phyloP scores from a whole-genome alignment of 208 protist species.

The Tetramitus jugosus region DNA sequence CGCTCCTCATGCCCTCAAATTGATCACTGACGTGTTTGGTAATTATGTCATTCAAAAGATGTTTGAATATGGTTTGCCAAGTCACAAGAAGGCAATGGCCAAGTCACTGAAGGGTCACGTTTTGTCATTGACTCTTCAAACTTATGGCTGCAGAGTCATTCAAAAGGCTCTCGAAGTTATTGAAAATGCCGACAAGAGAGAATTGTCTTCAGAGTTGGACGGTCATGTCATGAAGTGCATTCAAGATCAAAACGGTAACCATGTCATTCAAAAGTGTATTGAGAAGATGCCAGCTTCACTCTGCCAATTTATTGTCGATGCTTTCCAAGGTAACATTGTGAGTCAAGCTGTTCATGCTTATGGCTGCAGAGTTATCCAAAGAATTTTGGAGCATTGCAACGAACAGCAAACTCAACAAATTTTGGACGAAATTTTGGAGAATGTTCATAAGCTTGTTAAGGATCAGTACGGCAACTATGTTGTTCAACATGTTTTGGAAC shows the following conservation, averaged over 20 bases:
- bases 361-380: slow-evolving; percentile 94
- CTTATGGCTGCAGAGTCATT: slow-evolving; percentile 91
- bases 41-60: slow-evolving; percentile 96
- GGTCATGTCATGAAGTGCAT: slow-evolving; percentile 67
- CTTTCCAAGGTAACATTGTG: slow-evolving; percentile 66
- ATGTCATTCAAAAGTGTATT: slow-evolving; percentile 87
- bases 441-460: slow-evolving; percentile 69
- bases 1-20: slow-evolving; percentile 74
- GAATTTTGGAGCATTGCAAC: slow-evolving; percentile 89
- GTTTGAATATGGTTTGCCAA: slow-evolving; percentile 53
- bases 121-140: slow-evolving; percentile 74
- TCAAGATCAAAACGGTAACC: slow-evolving; percentile 88
- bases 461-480: slow-evolving; percentile 97
- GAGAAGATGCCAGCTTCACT: slow-evolving; percentile 52
- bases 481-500: slow-evolving; percentile 90
- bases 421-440: slow-evolving; percentile 71
- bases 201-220: slow-evolving; percentile 57
- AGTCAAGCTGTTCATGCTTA: slow-evolving; percentile 90
- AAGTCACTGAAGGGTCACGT: slow-evolving; percentile 66
- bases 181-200: slow-evolving; percentile 59
- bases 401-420: slow-evolving; percentile 64
- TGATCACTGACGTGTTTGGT: slow-evolving; percentile 96
- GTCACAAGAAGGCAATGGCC: slow-evolving; percentile 67
- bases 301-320: slow-evolving; percentile 80
- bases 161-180: slow-evolving; percentile 85